Percentiles rank a stretch among this genome's conserved stretches.
phyloP scores from a whole-genome alignment of 2,329 filamentous ascomycete species.

The Penicillium sp. region DNA sequence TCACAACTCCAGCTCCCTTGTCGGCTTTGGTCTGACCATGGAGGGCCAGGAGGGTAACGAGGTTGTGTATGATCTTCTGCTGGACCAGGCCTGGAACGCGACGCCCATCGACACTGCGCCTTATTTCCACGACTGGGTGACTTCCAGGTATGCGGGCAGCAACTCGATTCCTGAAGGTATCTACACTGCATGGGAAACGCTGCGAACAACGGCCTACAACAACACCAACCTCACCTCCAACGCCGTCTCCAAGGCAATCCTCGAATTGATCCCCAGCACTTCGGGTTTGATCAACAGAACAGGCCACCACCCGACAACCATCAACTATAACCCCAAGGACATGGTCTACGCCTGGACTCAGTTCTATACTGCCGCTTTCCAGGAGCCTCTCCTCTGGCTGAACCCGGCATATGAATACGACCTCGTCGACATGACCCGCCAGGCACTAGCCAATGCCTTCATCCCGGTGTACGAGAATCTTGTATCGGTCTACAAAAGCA shows the following conservation, averaged over 20 bases:
- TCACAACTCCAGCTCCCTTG: conserved; percentile 37
- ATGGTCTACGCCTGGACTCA: conserved; percentile 40
- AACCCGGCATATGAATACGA: conserved; percentile 46
- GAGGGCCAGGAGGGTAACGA: conserved; percentile 54
- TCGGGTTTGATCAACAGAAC: conserved; percentile 38
- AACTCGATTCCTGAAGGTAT: conserved; percentile 27
- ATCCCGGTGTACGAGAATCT: conserved; percentile 37
- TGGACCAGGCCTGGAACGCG: conserved; percentile 50
- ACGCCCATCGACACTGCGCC: conserved; percentile 40
- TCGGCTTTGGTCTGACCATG: conserved; percentile 48
- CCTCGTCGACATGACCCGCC: conserved; percentile 48
- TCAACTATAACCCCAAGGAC: conserved; percentile 39
- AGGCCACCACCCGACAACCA: conserved; percentile 40
- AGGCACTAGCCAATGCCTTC: conserved; percentile 48
- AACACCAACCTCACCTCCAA: conserved; percentile 44
- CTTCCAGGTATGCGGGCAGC: conserved; percentile 36
- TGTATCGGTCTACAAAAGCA: conserved; percentile 30
- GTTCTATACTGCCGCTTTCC: conserved; percentile 34
- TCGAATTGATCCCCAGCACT: conserved; percentile 44
- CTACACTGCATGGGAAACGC: conserved; percentile 45
- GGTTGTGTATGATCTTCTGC: conserved; percentile 49
- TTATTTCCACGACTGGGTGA: conserved; percentile 49
- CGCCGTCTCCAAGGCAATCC: conserved; percentile 45
- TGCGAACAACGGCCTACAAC: conserved; percentile 47
- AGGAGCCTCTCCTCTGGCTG: conserved; percentile 34